Conservation (phyloP, 352 stramenopile species). For the Albugo laibachii region DNA sequence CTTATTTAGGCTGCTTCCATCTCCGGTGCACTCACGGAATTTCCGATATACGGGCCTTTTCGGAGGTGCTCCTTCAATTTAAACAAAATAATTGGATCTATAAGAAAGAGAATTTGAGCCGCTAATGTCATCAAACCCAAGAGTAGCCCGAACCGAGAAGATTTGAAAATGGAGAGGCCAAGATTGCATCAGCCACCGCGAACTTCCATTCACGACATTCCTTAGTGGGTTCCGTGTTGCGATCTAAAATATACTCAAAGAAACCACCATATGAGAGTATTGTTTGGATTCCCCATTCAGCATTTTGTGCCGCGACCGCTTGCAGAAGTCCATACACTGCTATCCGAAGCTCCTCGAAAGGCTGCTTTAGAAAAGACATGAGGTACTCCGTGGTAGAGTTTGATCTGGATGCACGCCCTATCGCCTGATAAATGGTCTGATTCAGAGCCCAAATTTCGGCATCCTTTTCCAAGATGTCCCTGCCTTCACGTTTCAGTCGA, state of each 20-base stretch:
- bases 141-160: constrained; percentile 23
- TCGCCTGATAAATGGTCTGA: constrained; percentile 35
- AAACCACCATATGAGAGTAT: constrained; percentile 62
- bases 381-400: constrained; percentile 21
- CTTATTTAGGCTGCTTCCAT: constrained; percentile 30
- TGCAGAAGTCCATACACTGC: constrained; percentile 54
- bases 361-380: constrained; percentile 63
- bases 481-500: constrained; percentile 13
- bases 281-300: constrained; percentile 38
- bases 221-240: constrained; percentile 63
- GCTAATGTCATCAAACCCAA: neutral
- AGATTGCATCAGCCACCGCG: constrained; percentile 50
- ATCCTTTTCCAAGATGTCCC: constrained; percentile 26
- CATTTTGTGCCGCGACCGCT: constrained; percentile 67
- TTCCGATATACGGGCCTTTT: constrained; percentile 41
- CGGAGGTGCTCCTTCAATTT: constrained; percentile 34
- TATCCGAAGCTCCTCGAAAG: constrained; percentile 63
- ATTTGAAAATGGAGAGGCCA: constrained; percentile 39
- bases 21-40: constrained; percentile 22
- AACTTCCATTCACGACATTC: constrained; percentile 79
- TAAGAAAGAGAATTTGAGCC: constrained; percentile 2
- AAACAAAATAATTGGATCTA: constrained; percentile 26
- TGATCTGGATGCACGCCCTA: constrained; percentile 30
- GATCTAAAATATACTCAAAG: constrained; percentile 70
- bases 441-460: constrained; percentile 42